Conservation (phyloP, 441 rosid genomes). For the Cnidoscolus chayamansa region DNA sequence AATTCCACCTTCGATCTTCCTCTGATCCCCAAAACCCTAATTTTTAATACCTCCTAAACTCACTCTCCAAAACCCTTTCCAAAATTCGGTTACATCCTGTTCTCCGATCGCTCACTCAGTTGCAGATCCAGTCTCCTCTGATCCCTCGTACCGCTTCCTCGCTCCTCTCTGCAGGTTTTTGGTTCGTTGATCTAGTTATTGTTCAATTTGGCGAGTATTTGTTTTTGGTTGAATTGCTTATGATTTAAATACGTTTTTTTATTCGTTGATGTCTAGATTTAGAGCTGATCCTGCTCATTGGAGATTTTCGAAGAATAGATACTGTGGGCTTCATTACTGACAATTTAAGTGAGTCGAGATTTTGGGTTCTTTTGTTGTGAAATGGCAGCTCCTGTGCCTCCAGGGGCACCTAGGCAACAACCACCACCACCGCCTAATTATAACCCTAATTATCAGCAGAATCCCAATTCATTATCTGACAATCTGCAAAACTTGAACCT, state of each 20-base stretch:
- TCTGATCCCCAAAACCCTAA: constrained; percentile 21
- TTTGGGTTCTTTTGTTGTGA: constrained; percentile 6
- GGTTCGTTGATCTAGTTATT: not conserved
- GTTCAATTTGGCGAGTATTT: not conserved
- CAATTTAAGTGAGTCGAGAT: too few species aligned
- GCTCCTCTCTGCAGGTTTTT: not conserved
- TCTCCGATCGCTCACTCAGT: not conserved
- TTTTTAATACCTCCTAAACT: not conserved
- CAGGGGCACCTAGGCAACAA: constrained; percentile 58
- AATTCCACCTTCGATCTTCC: not conserved
- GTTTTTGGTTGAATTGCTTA: constrained; percentile 9
- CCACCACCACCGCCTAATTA: constrained; percentile 39
- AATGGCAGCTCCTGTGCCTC: constrained; percentile 78
- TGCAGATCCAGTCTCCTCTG: constrained; percentile 11
- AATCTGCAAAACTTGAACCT: constrained; percentile 60
- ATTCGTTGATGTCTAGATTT: constrained; percentile 8
- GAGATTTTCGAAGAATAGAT: not conserved
- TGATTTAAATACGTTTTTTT: not conserved
- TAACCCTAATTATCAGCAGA: constrained; percentile 37
- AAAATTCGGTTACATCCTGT: constrained; percentile 8
- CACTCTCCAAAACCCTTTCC: not conserved
- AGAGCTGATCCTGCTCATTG: constrained; percentile 15
- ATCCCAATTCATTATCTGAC: constrained; percentile 40
- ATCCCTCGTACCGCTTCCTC: constrained; percentile 7
- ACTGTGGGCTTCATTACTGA: too few species aligned